These are phyloP conservation scores for Fusarium phyllophilum DNA, from an alignment of 2,329 filamentous ascomycete species.

Conservation along the genomic window DNA sequence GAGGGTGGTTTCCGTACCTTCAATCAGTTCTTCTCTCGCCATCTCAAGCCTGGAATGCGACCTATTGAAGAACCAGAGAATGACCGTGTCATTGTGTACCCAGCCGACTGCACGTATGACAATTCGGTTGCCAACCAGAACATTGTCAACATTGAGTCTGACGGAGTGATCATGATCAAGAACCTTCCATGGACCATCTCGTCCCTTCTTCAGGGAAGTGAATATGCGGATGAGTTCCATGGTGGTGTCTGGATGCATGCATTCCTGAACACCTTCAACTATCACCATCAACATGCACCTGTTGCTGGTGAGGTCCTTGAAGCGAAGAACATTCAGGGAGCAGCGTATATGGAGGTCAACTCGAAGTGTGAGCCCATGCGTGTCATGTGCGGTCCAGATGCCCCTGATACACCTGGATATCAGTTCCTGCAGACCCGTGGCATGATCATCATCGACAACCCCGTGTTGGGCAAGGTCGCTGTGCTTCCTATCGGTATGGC, in stretches of 20 bases:
- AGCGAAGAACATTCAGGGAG: conserved; percentile 10
- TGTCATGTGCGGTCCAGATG: neutral
- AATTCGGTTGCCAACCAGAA: conserved; percentile 3
- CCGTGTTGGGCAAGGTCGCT: neutral
- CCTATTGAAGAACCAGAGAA: neutral
- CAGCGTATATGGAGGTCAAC: conserved; percentile 2
- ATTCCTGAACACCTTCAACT: conserved; percentile 20
- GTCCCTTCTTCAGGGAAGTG: conserved; percentile 2
- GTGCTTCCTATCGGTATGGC: conserved; percentile 7
- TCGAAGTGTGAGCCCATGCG: neutral
- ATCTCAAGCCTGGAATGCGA: conserved; percentile 1
- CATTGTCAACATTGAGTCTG: conserved; percentile 9
- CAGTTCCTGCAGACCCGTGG: conserved; percentile 14
- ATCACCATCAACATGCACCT: neutral
- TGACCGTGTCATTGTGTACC: conserved; percentile 1
- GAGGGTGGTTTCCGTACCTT: conserved; percentile 12
- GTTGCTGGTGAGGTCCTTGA: conserved; percentile 1
- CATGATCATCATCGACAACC: conserved; percentile 7
- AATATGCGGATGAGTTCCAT: conserved; percentile 1
- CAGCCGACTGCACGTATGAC: conserved; percentile 7
- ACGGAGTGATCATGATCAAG: conserved; percentile 2
- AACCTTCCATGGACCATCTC: conserved; percentile 1
- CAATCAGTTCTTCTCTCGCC: conserved; percentile 7
- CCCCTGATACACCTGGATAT: neutral
- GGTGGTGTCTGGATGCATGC: conserved; percentile 16